Percentiles rank a stretch among this genome's conserved stretches.
Conservation (phyloP, 306 rosid genomes). For the Bauhinia variegata region DNA sequence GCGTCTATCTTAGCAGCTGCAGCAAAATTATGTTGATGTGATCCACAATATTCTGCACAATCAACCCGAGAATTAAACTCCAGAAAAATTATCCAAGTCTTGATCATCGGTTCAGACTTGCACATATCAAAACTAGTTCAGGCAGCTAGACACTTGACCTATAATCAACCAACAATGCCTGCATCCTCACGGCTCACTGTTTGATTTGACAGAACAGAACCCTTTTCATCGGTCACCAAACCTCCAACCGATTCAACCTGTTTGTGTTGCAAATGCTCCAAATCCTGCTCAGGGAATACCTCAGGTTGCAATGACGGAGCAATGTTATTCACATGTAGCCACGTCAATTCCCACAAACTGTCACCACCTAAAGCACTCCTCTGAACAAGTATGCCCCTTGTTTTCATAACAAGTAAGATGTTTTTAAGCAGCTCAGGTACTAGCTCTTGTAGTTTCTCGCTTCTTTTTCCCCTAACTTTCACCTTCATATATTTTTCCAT, state of each 20-base stretch:
- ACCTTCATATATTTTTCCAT: slow-evolving; percentile 91
- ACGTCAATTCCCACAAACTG: slow-evolving; percentile 96
- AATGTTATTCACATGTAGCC: slow-evolving; percentile 89
- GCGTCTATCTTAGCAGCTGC: slow-evolving; percentile 37
- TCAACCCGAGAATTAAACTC: slow-evolving; percentile 33
- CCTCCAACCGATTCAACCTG: slow-evolving; percentile 51
- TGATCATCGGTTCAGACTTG: slow-evolving; percentile 25
- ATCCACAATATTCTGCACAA: slow-evolving; percentile 37
- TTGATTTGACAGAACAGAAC: slow-evolving; percentile 46
- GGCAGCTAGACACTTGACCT: slow-evolving; percentile 17
- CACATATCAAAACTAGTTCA: slow-evolving; percentile 38
- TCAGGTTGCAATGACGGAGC: slow-evolving; percentile 83
- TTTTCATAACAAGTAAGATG: slow-evolving; percentile 80
- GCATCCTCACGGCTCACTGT: slow-evolving; percentile 45
- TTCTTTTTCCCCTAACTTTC: slow-evolving; percentile 82
- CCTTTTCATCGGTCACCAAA: slow-evolving; percentile 50
- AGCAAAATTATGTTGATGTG: slow-evolving; percentile 35
- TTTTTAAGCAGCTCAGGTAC: slow-evolving; percentile 89
- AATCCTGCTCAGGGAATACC: slow-evolving; percentile 82
- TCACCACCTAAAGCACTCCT: slow-evolving; percentile 92
- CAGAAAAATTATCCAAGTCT: too few species aligned
- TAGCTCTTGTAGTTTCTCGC: slow-evolving; percentile 84
- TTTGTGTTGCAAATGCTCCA: slow-evolving; percentile 50
- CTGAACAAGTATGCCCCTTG: slow-evolving; percentile 69
- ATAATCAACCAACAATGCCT: slow-evolving; percentile 48